Evolutionary conservation across 805 yeast genomes (phyloP).

Genomic region (Candida easanensis): DNA sequence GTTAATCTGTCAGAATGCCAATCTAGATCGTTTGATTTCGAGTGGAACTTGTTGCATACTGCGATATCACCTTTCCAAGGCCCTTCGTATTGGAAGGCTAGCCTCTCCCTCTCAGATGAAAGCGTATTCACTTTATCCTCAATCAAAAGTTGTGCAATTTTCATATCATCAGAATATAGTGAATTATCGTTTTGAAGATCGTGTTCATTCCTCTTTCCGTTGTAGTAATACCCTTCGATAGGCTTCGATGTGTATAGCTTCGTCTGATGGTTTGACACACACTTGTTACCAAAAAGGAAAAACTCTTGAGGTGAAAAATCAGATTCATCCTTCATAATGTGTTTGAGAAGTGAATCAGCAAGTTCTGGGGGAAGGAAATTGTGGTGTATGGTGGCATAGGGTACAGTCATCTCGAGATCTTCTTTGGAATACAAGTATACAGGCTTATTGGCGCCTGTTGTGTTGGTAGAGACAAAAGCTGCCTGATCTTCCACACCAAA

Average conservation of each 20-base stretch:
- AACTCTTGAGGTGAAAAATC: constrained; percentile 46
- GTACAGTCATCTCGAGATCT: constrained; percentile 47
- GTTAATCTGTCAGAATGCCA: constrained; percentile 79
- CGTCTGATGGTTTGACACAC: constrained; percentile 55
- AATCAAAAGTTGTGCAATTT: constrained; percentile 36
- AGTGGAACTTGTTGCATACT: constrained; percentile 54
- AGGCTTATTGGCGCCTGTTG: constrained; percentile 26
- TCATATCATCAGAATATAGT: constrained; percentile 40
- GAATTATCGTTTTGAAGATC: constrained; percentile 19
- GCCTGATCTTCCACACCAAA: constrained; percentile 17
- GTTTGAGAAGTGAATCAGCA: constrained; percentile 43
- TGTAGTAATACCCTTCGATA: constrained; percentile 30
- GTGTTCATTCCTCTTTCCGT: constrained; percentile 37
- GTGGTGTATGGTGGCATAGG: constrained; percentile 48
- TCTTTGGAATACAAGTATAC: constrained; percentile 47
- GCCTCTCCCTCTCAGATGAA: constrained; percentile 27
- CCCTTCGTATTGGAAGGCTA: constrained; percentile 37
- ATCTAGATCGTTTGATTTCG: constrained; percentile 51
- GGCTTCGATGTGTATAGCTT: constrained; percentile 32
- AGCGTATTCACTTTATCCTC: constrained; percentile 40
- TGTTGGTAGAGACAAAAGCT: constrained; percentile 14
- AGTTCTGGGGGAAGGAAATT: constrained; percentile 50
- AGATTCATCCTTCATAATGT: constrained; percentile 40
- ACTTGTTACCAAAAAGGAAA: constrained; percentile 59
- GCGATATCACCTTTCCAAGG: constrained; percentile 54